Percentiles rank a stretch among this genome's conserved stretches.
These are phyloP conservation scores for Escovopsis sp. DNA, from an alignment of 2,329 filamentous ascomycete species.

Conservation along the genomic window DNA sequence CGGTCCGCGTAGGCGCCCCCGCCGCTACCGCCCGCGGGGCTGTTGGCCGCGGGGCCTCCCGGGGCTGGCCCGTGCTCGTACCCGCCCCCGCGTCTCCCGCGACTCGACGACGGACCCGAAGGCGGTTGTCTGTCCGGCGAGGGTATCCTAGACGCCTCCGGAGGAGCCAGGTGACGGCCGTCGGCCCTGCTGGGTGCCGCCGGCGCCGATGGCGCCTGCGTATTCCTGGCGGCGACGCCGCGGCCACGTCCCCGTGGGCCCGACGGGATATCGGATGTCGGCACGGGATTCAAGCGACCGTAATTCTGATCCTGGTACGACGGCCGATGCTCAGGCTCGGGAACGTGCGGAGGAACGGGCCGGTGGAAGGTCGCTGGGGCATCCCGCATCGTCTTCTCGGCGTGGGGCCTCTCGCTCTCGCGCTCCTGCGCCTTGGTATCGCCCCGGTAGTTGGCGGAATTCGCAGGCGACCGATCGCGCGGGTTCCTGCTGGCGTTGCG, in stretches of 20 bases:
- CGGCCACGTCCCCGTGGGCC: constrained; percentile 38
- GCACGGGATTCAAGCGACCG: constrained; percentile 41
- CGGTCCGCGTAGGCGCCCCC: constrained; percentile 25
- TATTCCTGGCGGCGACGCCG: constrained; percentile 20
- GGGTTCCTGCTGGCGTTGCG: constrained; percentile 16
- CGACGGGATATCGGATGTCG: constrained; percentile 33
- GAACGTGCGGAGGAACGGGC: constrained; percentile 18
- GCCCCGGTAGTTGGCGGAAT: constrained; percentile 13
- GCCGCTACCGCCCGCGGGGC: too few relatives aligned
- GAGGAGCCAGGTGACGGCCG: constrained; percentile 22
- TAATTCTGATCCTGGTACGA: constrained; percentile 46
- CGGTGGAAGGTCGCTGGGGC: constrained; percentile 20
- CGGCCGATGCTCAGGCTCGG: constrained; percentile 35
- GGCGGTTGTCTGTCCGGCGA: constrained; percentile 37
- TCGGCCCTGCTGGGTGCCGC: constrained; percentile 26
- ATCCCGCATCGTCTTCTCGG: constrained; percentile 28
- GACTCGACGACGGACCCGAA: constrained; percentile 36
- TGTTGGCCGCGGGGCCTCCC: too few relatives aligned
- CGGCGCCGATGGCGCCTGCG: constrained; percentile 21
- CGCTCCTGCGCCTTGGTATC: constrained; percentile 27
- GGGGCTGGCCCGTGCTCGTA: constrained; percentile 19
- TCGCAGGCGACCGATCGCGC: constrained; percentile 17
- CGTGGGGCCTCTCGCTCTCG: constrained; percentile 14
- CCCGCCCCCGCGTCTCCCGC: constrained; percentile 29
- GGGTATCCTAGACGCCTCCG: constrained; percentile 25